Percentiles rank a stretch among this genome's conserved stretches.
These are phyloP conservation scores for Castanea mollissima DNA, from an alignment of 306 rosid genomes.

Conservation along the genomic window DNA sequence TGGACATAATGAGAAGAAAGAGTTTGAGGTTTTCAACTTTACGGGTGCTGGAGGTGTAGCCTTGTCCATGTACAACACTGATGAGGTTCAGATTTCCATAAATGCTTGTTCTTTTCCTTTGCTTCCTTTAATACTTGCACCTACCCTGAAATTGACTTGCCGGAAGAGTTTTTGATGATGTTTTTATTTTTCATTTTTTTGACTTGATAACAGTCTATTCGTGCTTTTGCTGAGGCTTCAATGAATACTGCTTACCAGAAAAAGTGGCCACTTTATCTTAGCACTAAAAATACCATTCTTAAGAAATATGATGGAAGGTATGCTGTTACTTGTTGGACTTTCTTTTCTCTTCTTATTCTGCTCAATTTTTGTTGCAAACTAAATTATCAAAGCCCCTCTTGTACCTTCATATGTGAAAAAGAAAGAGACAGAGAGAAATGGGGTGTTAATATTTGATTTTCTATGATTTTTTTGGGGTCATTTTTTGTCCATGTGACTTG, in stretches of 20 bases:
- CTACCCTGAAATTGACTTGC: constrained; percentile 20
- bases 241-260: constrained; percentile 83
- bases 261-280: constrained; percentile 97
- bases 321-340: constrained; percentile 19
- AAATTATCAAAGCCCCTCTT: neutral
- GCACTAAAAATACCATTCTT: constrained; percentile 94
- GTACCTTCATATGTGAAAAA: neutral
- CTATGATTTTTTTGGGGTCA: neutral
- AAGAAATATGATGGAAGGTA: constrained; percentile 99
- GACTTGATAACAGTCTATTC: constrained; percentile 60
- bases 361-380: neutral
- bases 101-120: constrained; percentile 13
- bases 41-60: constrained; percentile 60
- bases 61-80: constrained; percentile 53
- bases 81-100: constrained; percentile 56
- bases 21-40: constrained; percentile 47
- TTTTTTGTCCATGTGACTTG: neutral
- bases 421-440: neutral
- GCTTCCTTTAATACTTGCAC: neutral
- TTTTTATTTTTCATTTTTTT: neutral
- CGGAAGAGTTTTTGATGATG: neutral
- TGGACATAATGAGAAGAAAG: constrained; percentile 57
- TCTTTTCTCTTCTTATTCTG: neutral
- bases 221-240: constrained; percentile 85
- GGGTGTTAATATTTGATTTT: neutral